Evolutionary conservation across 352 stramenopile genomes (phyloP).

Genomic region (Pythium brachiatum): DNA sequence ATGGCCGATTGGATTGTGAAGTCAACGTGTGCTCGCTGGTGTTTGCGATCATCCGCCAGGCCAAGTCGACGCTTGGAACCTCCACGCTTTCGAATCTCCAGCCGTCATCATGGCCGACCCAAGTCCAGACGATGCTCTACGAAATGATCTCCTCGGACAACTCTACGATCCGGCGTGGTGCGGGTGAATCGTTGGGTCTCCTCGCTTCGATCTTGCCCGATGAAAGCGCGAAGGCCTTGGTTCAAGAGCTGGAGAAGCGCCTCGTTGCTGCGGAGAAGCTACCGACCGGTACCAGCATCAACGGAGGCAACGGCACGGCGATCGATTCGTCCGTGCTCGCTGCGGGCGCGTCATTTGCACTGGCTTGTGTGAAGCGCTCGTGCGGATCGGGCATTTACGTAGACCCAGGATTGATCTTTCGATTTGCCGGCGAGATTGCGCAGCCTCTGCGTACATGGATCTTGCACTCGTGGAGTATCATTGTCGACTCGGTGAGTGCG

Average conservation of each 20-base stretch:
- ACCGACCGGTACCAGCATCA: conserved; percentile 26
- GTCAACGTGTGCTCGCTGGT: conserved; percentile 79
- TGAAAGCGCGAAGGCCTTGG: conserved; percentile 23
- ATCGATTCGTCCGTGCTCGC: conserved; percentile 48
- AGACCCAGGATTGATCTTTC: conserved; percentile 73
- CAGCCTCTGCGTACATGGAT: conserved; percentile 85
- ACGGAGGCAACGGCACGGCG: conserved; percentile 24
- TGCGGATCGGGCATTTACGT: conserved; percentile 78
- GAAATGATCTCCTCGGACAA: conserved; percentile 77
- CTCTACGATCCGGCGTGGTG: conserved; percentile 57
- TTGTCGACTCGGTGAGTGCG: conserved; percentile 74
- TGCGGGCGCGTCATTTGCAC: conserved; percentile 66
- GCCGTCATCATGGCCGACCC: conserved; percentile 45
- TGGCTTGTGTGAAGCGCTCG: conserved; percentile 75
- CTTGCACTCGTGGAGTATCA: conserved; percentile 79
- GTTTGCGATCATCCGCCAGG: conserved; percentile 61
- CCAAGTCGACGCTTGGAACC: conserved; percentile 25
- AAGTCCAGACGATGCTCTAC: conserved; percentile 80
- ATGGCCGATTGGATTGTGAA: conserved; percentile 60
- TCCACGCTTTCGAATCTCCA: conserved; percentile 24
- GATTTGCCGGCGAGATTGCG: conserved; percentile 57
- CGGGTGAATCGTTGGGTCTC: conserved; percentile 70
- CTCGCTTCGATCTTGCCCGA: conserved; percentile 30
- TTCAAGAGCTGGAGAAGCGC: conserved; percentile 73
- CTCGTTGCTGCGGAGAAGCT: conserved; percentile 52